Percentiles rank a stretch among this genome's conserved stretches.
Conservation (phyloP, 73 alveolate genomes). For the Paramecium sexaurelia region DNA sequence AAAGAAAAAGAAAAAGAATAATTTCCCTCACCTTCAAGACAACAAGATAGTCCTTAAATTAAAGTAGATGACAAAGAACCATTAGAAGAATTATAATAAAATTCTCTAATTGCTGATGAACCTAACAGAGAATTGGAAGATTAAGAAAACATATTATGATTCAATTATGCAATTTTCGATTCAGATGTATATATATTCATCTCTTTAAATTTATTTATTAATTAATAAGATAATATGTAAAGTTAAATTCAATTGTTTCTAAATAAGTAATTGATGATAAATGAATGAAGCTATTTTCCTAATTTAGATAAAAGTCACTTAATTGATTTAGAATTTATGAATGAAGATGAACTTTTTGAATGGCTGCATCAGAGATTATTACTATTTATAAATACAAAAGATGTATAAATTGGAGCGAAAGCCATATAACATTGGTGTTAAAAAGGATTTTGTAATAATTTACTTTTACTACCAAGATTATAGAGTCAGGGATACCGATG, state of each 20-base stretch:
- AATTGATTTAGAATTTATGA: neutral
- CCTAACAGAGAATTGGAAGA: neutral
- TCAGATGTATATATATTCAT: neutral
- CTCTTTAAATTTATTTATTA: neutral
- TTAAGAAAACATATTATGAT: neutral
- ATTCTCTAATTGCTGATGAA: neutral
- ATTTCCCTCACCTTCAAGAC: neutral
- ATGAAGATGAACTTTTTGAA: constrained; percentile 35
- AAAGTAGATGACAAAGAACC: neutral
- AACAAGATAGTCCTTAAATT: neutral
- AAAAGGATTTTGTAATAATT: neutral
- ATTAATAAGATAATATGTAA: neutral
- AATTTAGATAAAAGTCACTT: neutral
- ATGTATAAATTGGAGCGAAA: neutral
- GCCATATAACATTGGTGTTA: neutral
- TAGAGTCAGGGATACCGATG: neutral
- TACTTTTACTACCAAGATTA: neutral
- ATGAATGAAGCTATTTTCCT: neutral
- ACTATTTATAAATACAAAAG: neutral
- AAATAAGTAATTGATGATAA: neutral
- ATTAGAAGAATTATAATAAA: neutral
- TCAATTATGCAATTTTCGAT: neutral
- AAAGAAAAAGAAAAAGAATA: neutral
- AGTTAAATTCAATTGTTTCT: neutral
- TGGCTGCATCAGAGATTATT: constrained; percentile 28